Evolutionary conservation across 768 basidiomycete species (phyloP).

Genomic region (Leccinellum albellum): DNA sequence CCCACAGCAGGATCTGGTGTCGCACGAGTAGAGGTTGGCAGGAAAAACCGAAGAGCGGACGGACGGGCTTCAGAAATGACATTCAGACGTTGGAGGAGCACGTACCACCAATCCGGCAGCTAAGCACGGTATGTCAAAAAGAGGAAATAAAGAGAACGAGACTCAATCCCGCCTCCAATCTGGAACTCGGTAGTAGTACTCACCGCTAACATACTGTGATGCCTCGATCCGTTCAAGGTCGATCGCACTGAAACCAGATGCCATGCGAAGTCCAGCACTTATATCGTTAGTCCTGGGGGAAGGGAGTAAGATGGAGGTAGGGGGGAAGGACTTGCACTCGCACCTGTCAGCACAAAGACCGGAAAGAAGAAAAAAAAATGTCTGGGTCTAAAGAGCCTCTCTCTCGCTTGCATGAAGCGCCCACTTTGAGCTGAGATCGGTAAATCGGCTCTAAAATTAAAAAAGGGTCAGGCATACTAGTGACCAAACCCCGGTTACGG

Average conservation of each 20-base stretch:
- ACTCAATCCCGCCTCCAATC: not conserved
- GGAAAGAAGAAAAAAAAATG: not conserved
- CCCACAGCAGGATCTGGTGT: conserved; percentile 31
- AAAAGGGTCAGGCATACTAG: not conserved
- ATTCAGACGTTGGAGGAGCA: not conserved
- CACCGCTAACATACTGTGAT: conserved; percentile 27
- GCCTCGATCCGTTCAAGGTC: conserved; percentile 11
- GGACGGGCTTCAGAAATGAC: not conserved
- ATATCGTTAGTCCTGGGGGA: not conserved
- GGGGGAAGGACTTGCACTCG: not conserved
- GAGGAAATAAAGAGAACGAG: not conserved
- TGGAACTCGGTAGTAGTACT: conserved; percentile 1
- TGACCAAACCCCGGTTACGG: not conserved
- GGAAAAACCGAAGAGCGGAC: not conserved
- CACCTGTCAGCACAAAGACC: no score
- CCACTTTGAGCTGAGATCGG: not conserved
- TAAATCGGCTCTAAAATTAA: not conserved
- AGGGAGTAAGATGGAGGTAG: not conserved
- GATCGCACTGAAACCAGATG: not conserved
- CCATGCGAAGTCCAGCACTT: conserved; percentile 7
- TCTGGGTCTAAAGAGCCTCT: not conserved
- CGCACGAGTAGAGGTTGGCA: not conserved
- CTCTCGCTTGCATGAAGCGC: not conserved
- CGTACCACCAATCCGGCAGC: conserved; percentile 27
- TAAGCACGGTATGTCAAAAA: not conserved